A percentile compares a stretch with the other conserved stretches of the same genome.
These are phyloP conservation scores for Didymella segeticola DNA, from an alignment of 2,329 filamentous ascomycete genomes.

Conservation along the genomic window DNA sequence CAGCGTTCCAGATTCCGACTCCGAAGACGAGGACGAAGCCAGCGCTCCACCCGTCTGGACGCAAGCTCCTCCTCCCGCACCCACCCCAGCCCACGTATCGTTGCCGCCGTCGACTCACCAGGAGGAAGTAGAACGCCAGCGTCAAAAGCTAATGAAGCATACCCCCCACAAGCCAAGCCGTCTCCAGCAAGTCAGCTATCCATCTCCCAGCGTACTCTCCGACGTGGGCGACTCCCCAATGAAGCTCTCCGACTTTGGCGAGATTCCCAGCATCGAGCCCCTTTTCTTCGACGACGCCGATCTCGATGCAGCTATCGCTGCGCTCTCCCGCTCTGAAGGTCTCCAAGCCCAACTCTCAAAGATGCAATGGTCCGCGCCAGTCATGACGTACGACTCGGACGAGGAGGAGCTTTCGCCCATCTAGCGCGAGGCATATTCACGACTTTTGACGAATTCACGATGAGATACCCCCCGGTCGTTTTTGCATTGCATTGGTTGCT, in stretches of 20 bases:
- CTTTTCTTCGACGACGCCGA: conserved; percentile 29
- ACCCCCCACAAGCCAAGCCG: conserved; percentile 45
- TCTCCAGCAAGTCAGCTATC: conserved; percentile 42
- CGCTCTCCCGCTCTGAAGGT: conserved; percentile 12
- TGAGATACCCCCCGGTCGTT: conserved; percentile 14
- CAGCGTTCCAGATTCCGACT: conserved; percentile 25
- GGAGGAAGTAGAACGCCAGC: conserved; percentile 38
- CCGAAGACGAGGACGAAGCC: conserved; percentile 36
- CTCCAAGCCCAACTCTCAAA: conserved; percentile 22
- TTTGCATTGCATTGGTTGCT: not conserved
- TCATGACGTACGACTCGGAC: conserved; percentile 32
- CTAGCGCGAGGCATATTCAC: conserved; percentile 4
- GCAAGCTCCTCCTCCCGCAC: conserved; percentile 45
- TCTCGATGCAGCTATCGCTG: conserved; percentile 20
- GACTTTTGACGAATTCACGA: conserved; percentile 12
- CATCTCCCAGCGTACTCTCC: conserved; percentile 39
- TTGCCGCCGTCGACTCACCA: conserved; percentile 16
- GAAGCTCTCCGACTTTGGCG: conserved; percentile 19
- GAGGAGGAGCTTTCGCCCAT: conserved; percentile 27
- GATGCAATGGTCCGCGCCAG: conserved; percentile 23
- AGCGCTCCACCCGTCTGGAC: conserved; percentile 40
- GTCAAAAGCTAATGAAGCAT: conserved; percentile 41
- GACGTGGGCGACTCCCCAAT: conserved; percentile 36
- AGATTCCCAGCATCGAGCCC: conserved; percentile 28
- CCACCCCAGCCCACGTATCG: conserved; percentile 43